Evolutionary conservation across 78 protist species (phyloP).

Genomic region (Polysphondylium violaceum): DNA sequence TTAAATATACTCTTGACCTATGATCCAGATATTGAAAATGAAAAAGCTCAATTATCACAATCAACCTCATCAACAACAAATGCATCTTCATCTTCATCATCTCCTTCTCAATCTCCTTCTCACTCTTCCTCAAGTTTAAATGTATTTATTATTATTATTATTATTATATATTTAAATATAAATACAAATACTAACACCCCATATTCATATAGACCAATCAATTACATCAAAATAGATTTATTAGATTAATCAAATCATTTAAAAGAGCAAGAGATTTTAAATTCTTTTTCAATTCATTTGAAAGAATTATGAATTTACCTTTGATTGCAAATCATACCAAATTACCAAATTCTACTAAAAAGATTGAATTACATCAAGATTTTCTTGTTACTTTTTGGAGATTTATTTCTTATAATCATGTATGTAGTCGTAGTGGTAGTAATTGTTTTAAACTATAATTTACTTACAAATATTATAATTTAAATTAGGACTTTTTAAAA

Average conservation of each 20-base stretch:
- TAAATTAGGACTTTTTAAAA: slow-evolving; percentile 25
- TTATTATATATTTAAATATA: too few species aligned
- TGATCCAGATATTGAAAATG: slow-evolving; percentile 13
- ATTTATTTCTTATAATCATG: slow-evolving; percentile 60
- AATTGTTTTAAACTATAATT: neutral
- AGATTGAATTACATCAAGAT: slow-evolving; percentile 73
- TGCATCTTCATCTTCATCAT: neutral
- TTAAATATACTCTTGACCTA: slow-evolving; percentile 38
- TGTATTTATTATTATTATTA: neutral
- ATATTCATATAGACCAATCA: neutral
- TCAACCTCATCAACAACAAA: neutral
- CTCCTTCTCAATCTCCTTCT: neutral
- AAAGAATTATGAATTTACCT: slow-evolving; percentile 41
- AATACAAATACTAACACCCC: neutral
- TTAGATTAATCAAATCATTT: neutral
- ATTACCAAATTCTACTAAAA: slow-evolving; percentile 60
- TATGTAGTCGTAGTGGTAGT: neutral
- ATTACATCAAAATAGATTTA: slow-evolving; percentile 20
- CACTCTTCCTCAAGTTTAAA: neutral
- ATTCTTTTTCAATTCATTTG: slow-evolving; percentile 55
- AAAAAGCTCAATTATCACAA: neutral
- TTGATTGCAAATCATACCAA: slow-evolving; percentile 46
- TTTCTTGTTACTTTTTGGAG: slow-evolving; percentile 54
- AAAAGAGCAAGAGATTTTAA: slow-evolving; percentile 57
- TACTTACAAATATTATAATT: neutral